Base-by-base conservation (phyloP, 345 rosid species). In the Syzygium oleosum region DNA sequence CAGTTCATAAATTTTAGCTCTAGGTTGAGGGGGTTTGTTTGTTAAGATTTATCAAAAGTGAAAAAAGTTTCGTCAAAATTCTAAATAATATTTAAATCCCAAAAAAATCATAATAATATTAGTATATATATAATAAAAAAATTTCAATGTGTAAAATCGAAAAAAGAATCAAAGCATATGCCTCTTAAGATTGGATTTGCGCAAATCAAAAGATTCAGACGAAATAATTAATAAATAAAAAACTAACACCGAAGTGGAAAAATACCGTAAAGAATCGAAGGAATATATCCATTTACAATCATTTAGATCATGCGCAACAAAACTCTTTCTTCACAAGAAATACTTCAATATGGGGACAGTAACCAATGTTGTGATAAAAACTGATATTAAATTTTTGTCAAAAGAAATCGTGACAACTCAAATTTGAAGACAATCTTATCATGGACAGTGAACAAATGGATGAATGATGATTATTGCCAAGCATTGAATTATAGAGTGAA, bases 201-300 rank as follows among this genome's bases (percentile, higher is more conserved):
- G 68, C 29, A 14, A 61, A 61, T n/a, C 2, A n/a, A n/a, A 59
- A n/a, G 31, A 12, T n/a, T 59, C 8, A 27, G 16, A 5, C 17
- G 68, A 27, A 3, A 3, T 61, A 61, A 27, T 61, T 61, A 27
- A 6, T 13, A 12, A 61, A 25, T 19, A 59, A 12, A 61, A 13
- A 6, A 0, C 7, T 5, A n/a, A 27, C 7, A 14, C 2, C 0
- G 2, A 61, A 13, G 73, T n/a, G n/a, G 73, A 14, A 61, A 61
- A 61, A 1, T 0, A 2, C 0, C 3, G 0, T 14, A 7, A 15
- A 27, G 13, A 25, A 12, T 12, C 0, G 4, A 12, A 59, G 68
- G 68, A 27, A 59, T 59, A 59, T 59, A 59, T 59, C 31, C 9
- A 59, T 59, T 61, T 61, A 1, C 9, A 2, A 3, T 19, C 6